Evolutionary conservation across 257 asterid species (phyloP), one percentile per base, ranked within the genome.

Genomic region (Handroanthus guayacan): DNA sequence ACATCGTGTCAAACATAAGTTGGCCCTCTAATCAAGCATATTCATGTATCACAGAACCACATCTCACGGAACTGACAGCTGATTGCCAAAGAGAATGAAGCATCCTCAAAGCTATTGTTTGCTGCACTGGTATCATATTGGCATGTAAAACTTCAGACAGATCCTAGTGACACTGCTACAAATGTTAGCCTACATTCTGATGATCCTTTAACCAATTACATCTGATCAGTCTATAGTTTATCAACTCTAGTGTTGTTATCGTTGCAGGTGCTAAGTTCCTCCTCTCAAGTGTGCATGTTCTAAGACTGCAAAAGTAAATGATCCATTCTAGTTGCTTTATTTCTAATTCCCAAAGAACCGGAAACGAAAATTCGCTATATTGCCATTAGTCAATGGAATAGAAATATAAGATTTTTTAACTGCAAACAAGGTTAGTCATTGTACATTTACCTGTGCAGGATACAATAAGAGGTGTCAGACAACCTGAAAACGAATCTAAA

Each of bases 401-500:
- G 18, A 43, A 11, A 71, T 34, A 41, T 43, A 36, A 37, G 14
- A 17, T 13, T 54, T 48, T 43, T 5, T 57, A 72, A 64, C 51
- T 43, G 13, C 75, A 47, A 47, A 62, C 39, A 38, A 34, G 50
- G 61, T 56, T 8, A 8, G 5, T 12, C 14, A 18, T 6, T 55
- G 13, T 18, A n/a, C 62, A 57, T 39, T 37, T 2, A 11, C 81
- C 6, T 2, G 11, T 4, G 9, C 20, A 72, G 12, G 55, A 20
- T 4, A 56, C n/a, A 52, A 34, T 16, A 65, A 66, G 72, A 51
- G 64, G 56, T 36, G 14, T 14, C 41, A 71, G 54, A 67, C 50
- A 83, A 38, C 52, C 48, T 5, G 18, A 67, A 69, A 62, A 71
- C 55, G n/a, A 67, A 48, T 47, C 37, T 18, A 50, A 75, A 13